Base-by-base conservation (phyloP, 106 monocot species). In the Apostasia ramifera region DNA sequence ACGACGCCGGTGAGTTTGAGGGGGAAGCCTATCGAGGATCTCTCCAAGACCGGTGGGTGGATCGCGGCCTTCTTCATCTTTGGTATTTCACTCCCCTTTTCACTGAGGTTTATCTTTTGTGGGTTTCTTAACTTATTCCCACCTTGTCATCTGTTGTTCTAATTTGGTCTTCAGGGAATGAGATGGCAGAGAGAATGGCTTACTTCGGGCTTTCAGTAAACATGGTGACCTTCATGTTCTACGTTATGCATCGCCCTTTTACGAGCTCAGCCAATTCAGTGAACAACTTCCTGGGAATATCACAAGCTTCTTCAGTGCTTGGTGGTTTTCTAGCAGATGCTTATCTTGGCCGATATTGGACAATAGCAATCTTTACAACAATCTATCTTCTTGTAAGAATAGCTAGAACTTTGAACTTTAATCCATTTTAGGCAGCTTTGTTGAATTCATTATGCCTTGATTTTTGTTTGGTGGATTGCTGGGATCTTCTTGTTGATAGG, bases 311-410 rank as follows among this genome's bases (percentile, higher is more conserved):
- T 45, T 91, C 94, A 11, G 86, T 95, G 44, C 70, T 95, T 44
- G 94, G 94, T 49, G 94, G 94, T 43, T 95, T 95, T 53, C 71
- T 95, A 14, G 91, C 94, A 12, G 94, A 95, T 78, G 94, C 94
- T 47, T 95, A 86, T 76, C 91, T 95, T 44, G 94, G 94, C 9
- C 79, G 94, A 81, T 95, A 95, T 77, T 95, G 94, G 94, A 95
- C 94, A 1, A 91, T 95, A 66, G 85, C 85, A 9, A 88, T 91
- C 61, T 95, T 95, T 75, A 82, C 94, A 2, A 95, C 91, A 46
- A 70, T 95, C 14, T 95, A 95, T 79, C 94, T 95, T 68, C 53
- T 85, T 58, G 93, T 94, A 76, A 70, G 80, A 63, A 46, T 48
- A 41, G 6, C 41, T 37, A 45, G 6, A 0, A 2, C 4, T 55